Evolutionary conservation across 2,329 filamentous ascomycete species (phyloP).

Genomic region (Septoria linicola): DNA sequence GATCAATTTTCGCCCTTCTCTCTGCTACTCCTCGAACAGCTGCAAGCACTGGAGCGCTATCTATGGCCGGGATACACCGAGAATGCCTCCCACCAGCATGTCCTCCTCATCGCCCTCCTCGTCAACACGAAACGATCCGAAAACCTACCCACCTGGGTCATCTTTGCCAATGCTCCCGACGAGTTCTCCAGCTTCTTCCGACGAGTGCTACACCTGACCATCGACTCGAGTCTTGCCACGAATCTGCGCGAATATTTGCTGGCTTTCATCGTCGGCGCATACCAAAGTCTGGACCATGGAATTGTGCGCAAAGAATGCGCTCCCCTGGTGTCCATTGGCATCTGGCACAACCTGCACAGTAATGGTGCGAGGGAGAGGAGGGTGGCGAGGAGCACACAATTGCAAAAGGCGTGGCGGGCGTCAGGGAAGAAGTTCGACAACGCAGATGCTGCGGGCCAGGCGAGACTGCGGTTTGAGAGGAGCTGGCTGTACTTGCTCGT

Average conservation of each 20-base stretch:
- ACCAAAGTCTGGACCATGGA: constrained; percentile 86
- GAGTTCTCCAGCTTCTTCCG: constrained; percentile 90
- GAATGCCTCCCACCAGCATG: constrained; percentile 86
- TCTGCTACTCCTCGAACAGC: constrained; percentile 78
- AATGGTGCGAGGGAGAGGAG: constrained; percentile 71
- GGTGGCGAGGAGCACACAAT: constrained; percentile 69
- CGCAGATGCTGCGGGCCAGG: constrained; percentile 75
- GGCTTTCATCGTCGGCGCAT: constrained; percentile 84
- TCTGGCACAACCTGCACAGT: constrained; percentile 89
- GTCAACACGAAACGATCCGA: constrained; percentile 86
- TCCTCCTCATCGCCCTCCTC: constrained; percentile 81
- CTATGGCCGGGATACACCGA: constrained; percentile 85
- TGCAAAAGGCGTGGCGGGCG: constrained; percentile 89
- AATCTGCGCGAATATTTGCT: constrained; percentile 72
- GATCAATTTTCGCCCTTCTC: constrained; percentile 75
- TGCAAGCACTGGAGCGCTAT: constrained; percentile 90
- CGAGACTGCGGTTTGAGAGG: constrained; percentile 82
- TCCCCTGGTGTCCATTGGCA: constrained; percentile 86
- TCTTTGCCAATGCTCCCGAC: constrained; percentile 72
- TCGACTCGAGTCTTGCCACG: constrained; percentile 52
- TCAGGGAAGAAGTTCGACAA: constrained; percentile 82
- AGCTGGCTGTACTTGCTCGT: constrained; percentile 88
- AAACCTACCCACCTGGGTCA: constrained; percentile 80
- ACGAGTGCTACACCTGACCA: constrained; percentile 80
- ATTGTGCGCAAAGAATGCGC: constrained; percentile 95